These are phyloP conservation scores for Lachnellula subtilissima DNA, from an alignment of 2,329 filamentous ascomycete species.

Conservation along the genomic window DNA sequence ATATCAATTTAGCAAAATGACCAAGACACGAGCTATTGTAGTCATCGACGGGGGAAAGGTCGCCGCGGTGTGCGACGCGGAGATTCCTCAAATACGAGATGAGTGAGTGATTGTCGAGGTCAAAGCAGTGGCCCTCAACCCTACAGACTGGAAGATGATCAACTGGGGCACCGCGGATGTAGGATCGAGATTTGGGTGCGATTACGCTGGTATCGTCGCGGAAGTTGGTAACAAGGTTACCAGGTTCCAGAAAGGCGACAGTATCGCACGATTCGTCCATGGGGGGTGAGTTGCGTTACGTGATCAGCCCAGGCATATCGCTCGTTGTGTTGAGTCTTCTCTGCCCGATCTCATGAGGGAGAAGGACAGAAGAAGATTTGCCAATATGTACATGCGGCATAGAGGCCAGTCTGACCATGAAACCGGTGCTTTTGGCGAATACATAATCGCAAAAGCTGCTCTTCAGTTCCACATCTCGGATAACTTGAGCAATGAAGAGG, in stretches of 20 bases:
- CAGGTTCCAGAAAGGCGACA: conserved; percentile 16
- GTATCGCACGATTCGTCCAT: not conserved
- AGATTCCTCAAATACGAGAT: not conserved
- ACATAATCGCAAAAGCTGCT: not conserved
- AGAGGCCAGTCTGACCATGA: not conserved
- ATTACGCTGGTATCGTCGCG: conserved; percentile 42
- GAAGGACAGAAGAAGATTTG: not conserved
- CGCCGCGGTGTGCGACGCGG: too few relatives aligned
- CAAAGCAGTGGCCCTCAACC: not conserved
- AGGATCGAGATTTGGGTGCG: conserved; percentile 24
- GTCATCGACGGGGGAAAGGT: too few relatives aligned
- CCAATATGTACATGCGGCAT: conserved; percentile 11
- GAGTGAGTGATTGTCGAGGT: not conserved
- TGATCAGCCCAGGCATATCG: too few relatives aligned
- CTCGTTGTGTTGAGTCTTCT: too few relatives aligned
- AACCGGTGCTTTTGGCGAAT: not conserved
- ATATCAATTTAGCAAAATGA: too few relatives aligned
- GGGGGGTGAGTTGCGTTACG: not conserved
- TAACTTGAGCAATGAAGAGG: not conserved
- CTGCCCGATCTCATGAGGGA: too few relatives aligned
- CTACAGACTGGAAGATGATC: not conserved
- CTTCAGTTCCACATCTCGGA: not conserved
- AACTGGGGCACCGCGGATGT: not conserved
- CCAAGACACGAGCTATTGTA: too few relatives aligned
- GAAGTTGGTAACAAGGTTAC: conserved; percentile 37